phyloP scores from a whole-genome alignment of 2,329 filamentous ascomycete genomes.

The Ceratocystis variospora region DNA sequence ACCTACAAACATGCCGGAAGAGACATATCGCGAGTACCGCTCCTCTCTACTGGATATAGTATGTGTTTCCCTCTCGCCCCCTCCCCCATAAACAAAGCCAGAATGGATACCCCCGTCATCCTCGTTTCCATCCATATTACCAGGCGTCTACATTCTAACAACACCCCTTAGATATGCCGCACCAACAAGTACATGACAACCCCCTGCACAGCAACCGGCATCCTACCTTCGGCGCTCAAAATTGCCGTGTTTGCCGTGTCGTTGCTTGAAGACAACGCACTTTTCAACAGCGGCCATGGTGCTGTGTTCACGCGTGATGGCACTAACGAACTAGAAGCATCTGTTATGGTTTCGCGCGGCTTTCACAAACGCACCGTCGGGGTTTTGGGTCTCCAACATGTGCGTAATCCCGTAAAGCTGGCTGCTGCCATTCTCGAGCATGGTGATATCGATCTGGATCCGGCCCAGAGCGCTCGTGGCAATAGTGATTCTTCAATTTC shows the following conservation, averaged over 20 bases:
- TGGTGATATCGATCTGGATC: constrained; percentile 47
- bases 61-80: not conserved
- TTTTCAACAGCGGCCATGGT: constrained; percentile 75
- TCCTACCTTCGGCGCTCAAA: constrained; percentile 50
- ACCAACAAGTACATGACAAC: constrained; percentile 36
- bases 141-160: not conserved
- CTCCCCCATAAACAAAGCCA: no score
- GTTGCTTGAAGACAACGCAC: constrained; percentile 61
- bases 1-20: constrained; percentile 42
- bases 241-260: constrained; percentile 62
- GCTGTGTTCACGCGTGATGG: constrained; percentile 78
- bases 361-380: constrained; percentile 64
- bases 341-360: constrained; percentile 67
- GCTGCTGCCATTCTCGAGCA: constrained; percentile 56
- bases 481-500: not conserved
- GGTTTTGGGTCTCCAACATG: constrained; percentile 55
- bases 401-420: constrained; percentile 68
- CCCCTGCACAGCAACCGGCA: constrained; percentile 17
- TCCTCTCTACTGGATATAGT: constrained; percentile 49
- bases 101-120: not conserved
- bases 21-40: constrained; percentile 45
- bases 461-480: constrained; percentile 23
- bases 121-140: not conserved
- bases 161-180: constrained; percentile 29
- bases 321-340: constrained; percentile 73